Evolutionary conservation across 139 green algal genomes (phyloP).

Genomic region (Chlorella ohadii): DNA sequence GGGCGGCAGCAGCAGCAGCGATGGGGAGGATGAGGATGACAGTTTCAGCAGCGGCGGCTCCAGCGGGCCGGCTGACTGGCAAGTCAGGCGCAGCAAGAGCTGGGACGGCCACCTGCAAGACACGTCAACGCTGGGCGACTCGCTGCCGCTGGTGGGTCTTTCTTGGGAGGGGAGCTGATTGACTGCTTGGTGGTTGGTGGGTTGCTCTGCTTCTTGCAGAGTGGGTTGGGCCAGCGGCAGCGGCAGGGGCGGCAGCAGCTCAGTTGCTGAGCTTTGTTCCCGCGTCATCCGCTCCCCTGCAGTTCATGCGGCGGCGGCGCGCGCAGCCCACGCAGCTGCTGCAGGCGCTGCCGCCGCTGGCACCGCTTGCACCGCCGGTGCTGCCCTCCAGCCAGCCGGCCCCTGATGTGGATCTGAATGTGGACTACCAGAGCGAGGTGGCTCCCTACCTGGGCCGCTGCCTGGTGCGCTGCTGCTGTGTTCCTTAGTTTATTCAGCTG

Average conservation of each 20-base stretch:
- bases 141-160: not conserved
- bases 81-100: constrained; percentile 34
- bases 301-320: constrained; percentile 12
- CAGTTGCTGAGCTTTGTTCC: not conserved
- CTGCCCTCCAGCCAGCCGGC: not conserved
- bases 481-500: too few species aligned
- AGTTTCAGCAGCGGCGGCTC: not conserved
- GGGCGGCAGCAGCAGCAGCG: constrained; percentile 3
- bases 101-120: constrained; percentile 40
- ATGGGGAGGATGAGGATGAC: not conserved
- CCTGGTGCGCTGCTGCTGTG: constrained; percentile 46
- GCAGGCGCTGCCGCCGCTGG: constrained; percentile 41
- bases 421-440: constrained; percentile 76
- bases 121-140: not conserved
- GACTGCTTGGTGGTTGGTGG: too few species aligned
- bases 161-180: too few species aligned
- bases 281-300: not conserved
- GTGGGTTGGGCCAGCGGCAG: too few species aligned
- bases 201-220: too few species aligned
- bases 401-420: constrained; percentile 64
- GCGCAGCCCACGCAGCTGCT: constrained; percentile 10
- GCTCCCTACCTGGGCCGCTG: constrained; percentile 65
- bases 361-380: constrained; percentile 33
- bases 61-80: constrained; percentile 13
- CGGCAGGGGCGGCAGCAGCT: too few species aligned